Evolutionary conservation across 768 basidiomycete species (phyloP), one percentile per base, ranked within the genome.

Genomic region (Hypholoma sublateritium): DNA sequence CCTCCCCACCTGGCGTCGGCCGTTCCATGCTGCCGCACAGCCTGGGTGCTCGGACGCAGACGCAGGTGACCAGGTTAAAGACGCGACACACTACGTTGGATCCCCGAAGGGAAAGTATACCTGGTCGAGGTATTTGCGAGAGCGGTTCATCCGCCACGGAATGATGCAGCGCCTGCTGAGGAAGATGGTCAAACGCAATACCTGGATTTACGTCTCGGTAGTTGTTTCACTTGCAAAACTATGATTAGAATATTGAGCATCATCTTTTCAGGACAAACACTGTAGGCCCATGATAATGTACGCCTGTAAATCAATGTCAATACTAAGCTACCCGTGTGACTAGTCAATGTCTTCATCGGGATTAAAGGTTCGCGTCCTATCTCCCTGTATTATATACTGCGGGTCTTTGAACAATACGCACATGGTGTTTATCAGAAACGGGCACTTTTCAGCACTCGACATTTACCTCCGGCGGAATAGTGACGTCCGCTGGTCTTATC

Each of bases 171-270:
- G 78, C 51, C 59, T 88, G 47, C 67, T 88, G 50, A 69, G 83
- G 48, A 86, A 85, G 69, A 86, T 84, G 0, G 72, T 87, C 9
- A 71, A 74, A 57, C 71, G 76, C 35, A 83, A 87, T 67, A 86
- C 84, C 2, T 88, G 86, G 86, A 87, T 89, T 34, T 88, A 87
- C 67, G 82, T 84, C 8, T 75, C 82, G 50, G 85, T 85, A 62
- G 61, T n/a, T 22, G 22, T n/a, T 36, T 41, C 21, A 45, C 13
- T 13, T 17, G 8, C 3, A 4, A 32, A 2, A 16, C 9, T 5
- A 28, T 36, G 32, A n/a, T 32, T 49, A 51, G 28, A 48, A 47
- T 50, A 36, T 39, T 32, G 28, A 32, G 54, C 16, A 21, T 48
- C 2, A 49, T 17, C n/a, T n/a, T 47, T 44, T 6, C 59, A 83